Conservation (phyloP, 495 filamentous ascomycete genomes). For the Neurospora intermedia region DNA sequence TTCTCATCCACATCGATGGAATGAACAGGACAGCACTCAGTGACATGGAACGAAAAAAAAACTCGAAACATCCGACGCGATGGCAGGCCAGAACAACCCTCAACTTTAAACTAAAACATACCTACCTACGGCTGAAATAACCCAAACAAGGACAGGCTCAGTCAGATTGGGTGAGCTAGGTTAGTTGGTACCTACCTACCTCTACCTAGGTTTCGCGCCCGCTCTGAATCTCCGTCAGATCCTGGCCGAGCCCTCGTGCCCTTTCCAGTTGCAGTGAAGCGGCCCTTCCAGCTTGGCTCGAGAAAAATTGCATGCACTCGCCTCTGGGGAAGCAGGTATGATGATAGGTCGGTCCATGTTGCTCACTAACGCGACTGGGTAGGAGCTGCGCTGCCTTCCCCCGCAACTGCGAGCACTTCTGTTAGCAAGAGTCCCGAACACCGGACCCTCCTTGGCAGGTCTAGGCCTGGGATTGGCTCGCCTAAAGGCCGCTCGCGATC, state of each 20-base stretch:
- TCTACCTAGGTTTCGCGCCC: background rate
- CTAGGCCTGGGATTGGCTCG: background rate
- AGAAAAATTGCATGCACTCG: slow-evolving; percentile 1
- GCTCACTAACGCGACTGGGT: background rate
- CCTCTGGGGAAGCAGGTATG: background rate
- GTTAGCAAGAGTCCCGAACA: background rate
- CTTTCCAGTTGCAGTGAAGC: background rate
- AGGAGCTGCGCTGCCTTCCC: background rate
- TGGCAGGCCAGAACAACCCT: background rate
- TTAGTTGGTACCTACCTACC: no score
- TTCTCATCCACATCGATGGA: background rate
- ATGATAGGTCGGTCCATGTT: background rate
- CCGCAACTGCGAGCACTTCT: background rate
- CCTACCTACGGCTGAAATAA: background rate
- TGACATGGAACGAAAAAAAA: background rate
- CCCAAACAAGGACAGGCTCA: background rate
- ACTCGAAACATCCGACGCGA: background rate
- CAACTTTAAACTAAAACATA: background rate
- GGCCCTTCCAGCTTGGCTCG: background rate
- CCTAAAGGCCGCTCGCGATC: background rate
- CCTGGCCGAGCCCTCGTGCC: background rate
- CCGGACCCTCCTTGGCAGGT: background rate
- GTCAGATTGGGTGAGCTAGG: background rate
- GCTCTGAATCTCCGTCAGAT: background rate
- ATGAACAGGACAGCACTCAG: no score